Conservation (phyloP, 352 stramenopile genomes). For the Phytopythium chamaehyphon region DNA sequence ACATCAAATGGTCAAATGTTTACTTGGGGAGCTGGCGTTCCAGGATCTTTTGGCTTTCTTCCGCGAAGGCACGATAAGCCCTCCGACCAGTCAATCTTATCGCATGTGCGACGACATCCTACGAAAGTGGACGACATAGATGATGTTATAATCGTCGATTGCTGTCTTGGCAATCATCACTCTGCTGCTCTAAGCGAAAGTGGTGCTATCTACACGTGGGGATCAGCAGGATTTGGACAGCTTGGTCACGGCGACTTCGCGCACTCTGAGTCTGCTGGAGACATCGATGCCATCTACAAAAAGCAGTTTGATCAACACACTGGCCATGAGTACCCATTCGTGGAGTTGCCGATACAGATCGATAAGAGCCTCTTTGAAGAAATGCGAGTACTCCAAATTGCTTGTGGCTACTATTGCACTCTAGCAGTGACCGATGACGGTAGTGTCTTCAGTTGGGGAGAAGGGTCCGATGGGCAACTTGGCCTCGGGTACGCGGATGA, state of each 20-base stretch:
- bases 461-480: slow-evolving; percentile 71
- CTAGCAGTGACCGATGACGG: slow-evolving; percentile 67
- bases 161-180: slow-evolving; percentile 55
- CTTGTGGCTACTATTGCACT: slow-evolving; percentile 73
- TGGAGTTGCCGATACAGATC: slow-evolving; percentile 65
- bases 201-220: slow-evolving; percentile 71
- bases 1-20: slow-evolving; percentile 63
- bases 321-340: slow-evolving; percentile 55
- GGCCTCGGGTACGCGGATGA: slow-evolving; percentile 57
- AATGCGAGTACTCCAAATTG: slow-evolving; percentile 63
- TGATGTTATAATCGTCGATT: slow-evolving; percentile 38
- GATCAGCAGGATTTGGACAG: slow-evolving; percentile 59
- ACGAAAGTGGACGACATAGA: slow-evolving; percentile 67
- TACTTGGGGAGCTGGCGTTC: slow-evolving; percentile 63
- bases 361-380: slow-evolving; percentile 73
- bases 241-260: slow-evolving; percentile 69
- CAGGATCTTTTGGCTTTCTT: slow-evolving; percentile 61
- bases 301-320: slow-evolving; percentile 66
- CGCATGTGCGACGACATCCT: slow-evolving; percentile 27
- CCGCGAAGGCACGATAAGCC: background rate
- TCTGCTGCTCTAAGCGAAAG: slow-evolving; percentile 57
- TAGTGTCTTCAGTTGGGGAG: slow-evolving; percentile 66
- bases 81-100: slow-evolving; percentile 2
- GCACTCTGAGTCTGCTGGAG: slow-evolving; percentile 11
- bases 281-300: slow-evolving; percentile 55